phyloP scores from a whole-genome alignment of 2,329 filamentous ascomycete species.

The Cadophora malorum region DNA sequence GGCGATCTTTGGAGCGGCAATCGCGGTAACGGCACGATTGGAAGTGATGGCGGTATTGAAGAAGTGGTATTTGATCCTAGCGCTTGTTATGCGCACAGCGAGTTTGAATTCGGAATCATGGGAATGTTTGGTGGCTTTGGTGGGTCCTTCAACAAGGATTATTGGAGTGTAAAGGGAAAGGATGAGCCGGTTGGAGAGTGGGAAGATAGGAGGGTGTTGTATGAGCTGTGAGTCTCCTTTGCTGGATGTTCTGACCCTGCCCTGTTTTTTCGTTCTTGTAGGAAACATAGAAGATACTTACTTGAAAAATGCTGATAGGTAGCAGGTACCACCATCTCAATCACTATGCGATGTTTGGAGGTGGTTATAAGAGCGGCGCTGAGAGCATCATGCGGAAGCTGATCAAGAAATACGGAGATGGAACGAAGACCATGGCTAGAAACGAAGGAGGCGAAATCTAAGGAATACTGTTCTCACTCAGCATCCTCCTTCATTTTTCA shows the following conservation, averaged over 20 bases:
- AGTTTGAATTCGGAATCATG: constrained; percentile 95
- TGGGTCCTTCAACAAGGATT: constrained; percentile 74
- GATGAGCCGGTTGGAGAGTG: constrained; percentile 83
- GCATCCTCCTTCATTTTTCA: too few species aligned
- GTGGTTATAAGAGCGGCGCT: constrained; percentile 77
- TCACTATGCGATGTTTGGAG: constrained; percentile 75
- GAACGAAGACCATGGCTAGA: too few species aligned
- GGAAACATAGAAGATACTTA: too few species aligned
- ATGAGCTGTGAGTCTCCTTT: constrained; percentile 73
- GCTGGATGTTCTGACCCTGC: too few species aligned
- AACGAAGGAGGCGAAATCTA: too few species aligned
- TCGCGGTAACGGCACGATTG: constrained; percentile 69
- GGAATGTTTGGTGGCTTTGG: constrained; percentile 94
- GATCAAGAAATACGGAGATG: constrained; percentile 71
- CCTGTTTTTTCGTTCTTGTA: too few species aligned
- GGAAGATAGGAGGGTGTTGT: constrained; percentile 80
- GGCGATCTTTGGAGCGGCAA: constrained; percentile 97
- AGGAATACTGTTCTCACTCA: too few species aligned
- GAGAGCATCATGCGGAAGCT: constrained; percentile 80
- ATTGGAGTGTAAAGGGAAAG: constrained; percentile 76
- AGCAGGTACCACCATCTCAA: constrained; percentile 86
- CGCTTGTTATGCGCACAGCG: constrained; percentile 82
- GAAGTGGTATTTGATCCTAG: constrained; percentile 85
- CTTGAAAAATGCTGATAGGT: constrained; percentile 22
- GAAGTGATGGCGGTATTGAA: constrained; percentile 57